Percentiles rank a stretch among this genome's conserved stretches.
Evolutionary conservation across 495 filamentous ascomycete genomes (phyloP).

Genomic region (Neurospora sp.): DNA sequence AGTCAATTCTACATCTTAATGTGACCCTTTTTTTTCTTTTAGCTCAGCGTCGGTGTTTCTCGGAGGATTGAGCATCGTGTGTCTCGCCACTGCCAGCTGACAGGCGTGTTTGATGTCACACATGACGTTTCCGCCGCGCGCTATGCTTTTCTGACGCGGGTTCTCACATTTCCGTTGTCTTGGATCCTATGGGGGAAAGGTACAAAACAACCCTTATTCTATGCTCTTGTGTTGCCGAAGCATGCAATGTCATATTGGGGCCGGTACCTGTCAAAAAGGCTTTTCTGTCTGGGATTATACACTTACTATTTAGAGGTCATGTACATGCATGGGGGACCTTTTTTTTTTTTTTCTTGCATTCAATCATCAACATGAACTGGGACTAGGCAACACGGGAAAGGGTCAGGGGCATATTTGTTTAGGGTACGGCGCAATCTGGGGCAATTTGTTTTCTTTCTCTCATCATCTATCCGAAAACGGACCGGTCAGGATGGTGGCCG

Average conservation of each 20-base stretch:
- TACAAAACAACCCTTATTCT: not conserved
- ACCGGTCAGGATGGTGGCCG: not conserved
- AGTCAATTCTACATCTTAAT: not conserved
- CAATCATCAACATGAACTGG: not conserved
- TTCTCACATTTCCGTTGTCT: not conserved
- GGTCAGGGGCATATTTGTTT: not conserved
- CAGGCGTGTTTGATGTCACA: not conserved
- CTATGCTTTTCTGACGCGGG: not conserved
- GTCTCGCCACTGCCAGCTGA: not conserved
- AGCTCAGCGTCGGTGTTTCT: not conserved
- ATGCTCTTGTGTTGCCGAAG: not conserved
- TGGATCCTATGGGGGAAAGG: not conserved
- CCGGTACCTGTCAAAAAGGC: not conserved
- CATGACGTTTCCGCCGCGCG: not conserved
- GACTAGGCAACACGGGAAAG: not conserved
- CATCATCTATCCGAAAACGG: not conserved
- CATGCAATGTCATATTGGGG: not conserved
- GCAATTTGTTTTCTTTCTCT: not conserved
- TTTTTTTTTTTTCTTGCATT: slow-evolving; percentile 5
- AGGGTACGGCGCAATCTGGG: not conserved
- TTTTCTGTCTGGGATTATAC: not conserved
- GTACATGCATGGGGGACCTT: not conserved
- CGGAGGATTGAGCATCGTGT: not conserved
- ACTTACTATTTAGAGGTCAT: not conserved
- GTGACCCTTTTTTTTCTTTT: not conserved